Evolutionary conservation across 805 yeast species (phyloP).

Genomic region (Zygoascus bituminiphila): DNA sequence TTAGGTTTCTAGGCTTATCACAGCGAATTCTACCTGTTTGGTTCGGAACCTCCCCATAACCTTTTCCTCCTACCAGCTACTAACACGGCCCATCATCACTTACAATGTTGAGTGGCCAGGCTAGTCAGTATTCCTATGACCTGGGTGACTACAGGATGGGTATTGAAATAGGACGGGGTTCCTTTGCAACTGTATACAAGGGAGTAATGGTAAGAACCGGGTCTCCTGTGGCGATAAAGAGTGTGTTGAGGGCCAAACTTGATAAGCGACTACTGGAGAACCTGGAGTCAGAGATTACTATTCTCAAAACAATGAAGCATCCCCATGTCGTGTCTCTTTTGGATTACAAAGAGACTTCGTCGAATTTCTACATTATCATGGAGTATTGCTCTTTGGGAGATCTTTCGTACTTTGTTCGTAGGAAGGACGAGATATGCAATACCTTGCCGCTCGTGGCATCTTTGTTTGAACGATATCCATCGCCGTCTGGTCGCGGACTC

Average conservation of each 20-base stretch:
- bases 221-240: constrained; percentile 76
- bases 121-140: constrained; percentile 6
- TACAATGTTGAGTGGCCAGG: neutral
- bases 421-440: constrained; percentile 58
- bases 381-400: constrained; percentile 96
- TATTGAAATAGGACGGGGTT: constrained; percentile 87
- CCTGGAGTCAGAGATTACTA: constrained; percentile 85
- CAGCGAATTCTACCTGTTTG: neutral
- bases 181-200: constrained; percentile 91
- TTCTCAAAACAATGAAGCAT: constrained; percentile 78
- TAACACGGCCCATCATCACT: neutral
- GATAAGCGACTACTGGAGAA: constrained; percentile 84
- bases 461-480: constrained; percentile 72
- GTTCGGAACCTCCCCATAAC: neutral
- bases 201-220: constrained; percentile 45
- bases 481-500: constrained; percentile 69
- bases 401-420: constrained; percentile 75
- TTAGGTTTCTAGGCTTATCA: no score
- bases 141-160: constrained; percentile 43
- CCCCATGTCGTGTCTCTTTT: constrained; percentile 85
- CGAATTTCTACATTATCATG: constrained; percentile 85
- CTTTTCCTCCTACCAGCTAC: neutral
- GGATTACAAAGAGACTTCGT: constrained; percentile 68
- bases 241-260: constrained; percentile 73
- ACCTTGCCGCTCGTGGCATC: constrained; percentile 74